These are phyloP conservation scores for Drechslerella coelobrocha DNA, from an alignment of 2,329 filamentous ascomycete genomes.

Conservation along the genomic window DNA sequence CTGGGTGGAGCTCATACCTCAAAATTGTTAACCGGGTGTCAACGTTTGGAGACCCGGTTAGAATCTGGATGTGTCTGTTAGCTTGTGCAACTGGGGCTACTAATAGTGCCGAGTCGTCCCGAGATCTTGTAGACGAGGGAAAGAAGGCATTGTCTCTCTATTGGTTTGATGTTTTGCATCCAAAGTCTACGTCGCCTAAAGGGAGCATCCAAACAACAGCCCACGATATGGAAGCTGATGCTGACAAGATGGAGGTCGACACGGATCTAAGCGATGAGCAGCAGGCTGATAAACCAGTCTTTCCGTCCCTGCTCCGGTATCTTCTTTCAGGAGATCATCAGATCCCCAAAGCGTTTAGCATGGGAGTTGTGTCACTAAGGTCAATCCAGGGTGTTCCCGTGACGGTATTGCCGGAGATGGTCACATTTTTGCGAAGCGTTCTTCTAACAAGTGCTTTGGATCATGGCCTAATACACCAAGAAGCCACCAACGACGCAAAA, in stretches of 20 bases:
- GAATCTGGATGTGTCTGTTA: slow-evolving; percentile 86
- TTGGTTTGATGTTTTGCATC: slow-evolving; percentile 71
- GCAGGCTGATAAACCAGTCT: slow-evolving; percentile 58
- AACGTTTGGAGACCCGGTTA: slow-evolving; percentile 77
- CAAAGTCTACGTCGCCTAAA: slow-evolving; percentile 48
- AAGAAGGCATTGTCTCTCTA: slow-evolving; percentile 74
- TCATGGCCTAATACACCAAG: slow-evolving; percentile 10
- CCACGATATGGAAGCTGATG: slow-evolving; percentile 48
- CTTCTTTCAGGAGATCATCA: slow-evolving; percentile 59
- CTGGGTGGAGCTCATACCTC: slow-evolving; percentile 68
- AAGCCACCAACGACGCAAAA: slow-evolving; percentile 56
- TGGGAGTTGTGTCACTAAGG: slow-evolving; percentile 15
- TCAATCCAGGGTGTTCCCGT: slow-evolving; percentile 51
- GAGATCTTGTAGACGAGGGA: slow-evolving; percentile 88
- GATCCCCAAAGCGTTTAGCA: slow-evolving; percentile 56
- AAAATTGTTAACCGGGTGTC: slow-evolving; percentile 91
- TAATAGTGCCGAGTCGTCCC: slow-evolving; percentile 71
- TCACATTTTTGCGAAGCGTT: slow-evolving; percentile 37
- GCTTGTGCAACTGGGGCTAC: slow-evolving; percentile 63
- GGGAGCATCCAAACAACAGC: slow-evolving; percentile 37
- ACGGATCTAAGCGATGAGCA: slow-evolving; percentile 12
- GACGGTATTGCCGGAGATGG: slow-evolving; percentile 42
- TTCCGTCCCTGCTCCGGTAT: slow-evolving; percentile 60
- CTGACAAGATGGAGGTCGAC: slow-evolving; percentile 52
- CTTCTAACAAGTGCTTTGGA: slow-evolving; percentile 33